Evolutionary conservation across 2,329 filamentous ascomycete genomes (phyloP).

Genomic region (Colletotrichum chrysophilum): DNA sequence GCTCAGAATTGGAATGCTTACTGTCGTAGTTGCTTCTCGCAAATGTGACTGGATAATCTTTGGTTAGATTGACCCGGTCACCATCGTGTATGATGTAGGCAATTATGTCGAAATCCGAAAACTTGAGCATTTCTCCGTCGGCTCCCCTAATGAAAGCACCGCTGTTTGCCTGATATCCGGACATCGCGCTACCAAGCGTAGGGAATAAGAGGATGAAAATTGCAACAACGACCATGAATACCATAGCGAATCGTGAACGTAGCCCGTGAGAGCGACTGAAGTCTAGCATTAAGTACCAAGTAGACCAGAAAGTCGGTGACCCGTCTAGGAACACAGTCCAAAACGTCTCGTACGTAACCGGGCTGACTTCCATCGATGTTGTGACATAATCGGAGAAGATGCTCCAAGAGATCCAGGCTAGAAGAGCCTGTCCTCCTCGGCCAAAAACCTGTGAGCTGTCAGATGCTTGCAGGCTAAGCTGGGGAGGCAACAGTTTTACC

Average conservation of each 20-base stretch:
- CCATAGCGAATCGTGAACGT: constrained; percentile 25
- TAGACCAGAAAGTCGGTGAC: constrained; percentile 24
- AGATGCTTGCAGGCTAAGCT: not conserved
- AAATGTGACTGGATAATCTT: constrained; percentile 17
- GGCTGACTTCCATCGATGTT: constrained; percentile 26
- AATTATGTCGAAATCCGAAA: constrained; percentile 18
- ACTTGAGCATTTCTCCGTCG: constrained; percentile 21
- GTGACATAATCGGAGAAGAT: constrained; percentile 30
- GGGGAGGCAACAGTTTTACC: constrained; percentile 20
- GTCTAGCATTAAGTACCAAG: constrained; percentile 18
- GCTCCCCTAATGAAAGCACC: constrained; percentile 25
- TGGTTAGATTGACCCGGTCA: constrained; percentile 21
- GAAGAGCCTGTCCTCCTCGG: constrained; percentile 28
- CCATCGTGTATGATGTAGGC: constrained; percentile 29
- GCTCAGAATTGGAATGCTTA: not conserved
- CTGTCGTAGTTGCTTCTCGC: not conserved
- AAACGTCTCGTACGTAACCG: constrained; percentile 32
- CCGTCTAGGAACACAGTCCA: constrained; percentile 27
- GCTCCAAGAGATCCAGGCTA: constrained; percentile 31
- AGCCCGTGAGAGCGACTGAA: constrained; percentile 23
- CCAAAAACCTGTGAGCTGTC: constrained; percentile 27
- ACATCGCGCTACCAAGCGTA: constrained; percentile 32
- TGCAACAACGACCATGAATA: constrained; percentile 28
- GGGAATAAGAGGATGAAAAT: constrained; percentile 31
- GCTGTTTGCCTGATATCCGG: constrained; percentile 29